A percentile compares a stretch with the other conserved stretches of the same genome.
phyloP scores from a whole-genome alignment of 345 rosid species.

The Chamaenerion angustifolium region DNA sequence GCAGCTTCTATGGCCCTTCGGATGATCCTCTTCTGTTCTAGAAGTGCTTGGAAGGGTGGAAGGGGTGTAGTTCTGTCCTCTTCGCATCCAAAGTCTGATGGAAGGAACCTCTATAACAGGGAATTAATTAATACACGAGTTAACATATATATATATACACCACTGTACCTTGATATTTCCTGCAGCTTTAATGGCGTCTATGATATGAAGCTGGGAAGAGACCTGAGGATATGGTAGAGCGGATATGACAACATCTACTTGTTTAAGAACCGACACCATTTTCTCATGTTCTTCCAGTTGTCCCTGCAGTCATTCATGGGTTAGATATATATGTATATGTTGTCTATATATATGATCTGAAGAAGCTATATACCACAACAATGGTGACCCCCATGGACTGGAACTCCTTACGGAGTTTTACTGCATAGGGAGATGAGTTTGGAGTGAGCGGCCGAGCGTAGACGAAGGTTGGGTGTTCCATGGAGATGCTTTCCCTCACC shows the following conservation, averaged over 20 bases:
- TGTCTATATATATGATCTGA: no score
- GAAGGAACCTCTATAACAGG: constrained; percentile 40
- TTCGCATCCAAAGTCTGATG: constrained; percentile 32
- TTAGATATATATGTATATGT: no score
- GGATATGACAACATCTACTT: constrained; percentile 33
- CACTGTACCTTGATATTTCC: constrained; percentile 28
- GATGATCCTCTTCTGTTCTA: constrained; percentile 22
- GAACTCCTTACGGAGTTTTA: no score
- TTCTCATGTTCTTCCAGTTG: constrained; percentile 27
- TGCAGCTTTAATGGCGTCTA: constrained; percentile 32
- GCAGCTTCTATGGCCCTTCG: constrained; percentile 22
- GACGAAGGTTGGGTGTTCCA: no score
- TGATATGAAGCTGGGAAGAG: constrained; percentile 23
- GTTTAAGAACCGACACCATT: constrained; percentile 12
- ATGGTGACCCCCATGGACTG: no score
- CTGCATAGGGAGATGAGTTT: no score
- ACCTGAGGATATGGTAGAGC: constrained; percentile 14
- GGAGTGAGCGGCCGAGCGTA: no score
- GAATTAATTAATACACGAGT: no score
- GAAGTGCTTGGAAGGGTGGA: constrained; percentile 19
- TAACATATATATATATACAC: no score
- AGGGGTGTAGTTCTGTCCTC: constrained; percentile 19
- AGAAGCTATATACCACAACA: no score
- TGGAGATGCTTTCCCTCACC: no score
- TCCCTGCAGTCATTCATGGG: constrained; percentile 20